phyloP scores from a whole-genome alignment of 805 yeast genomes.

The Saccharomycopsis microspora region DNA sequence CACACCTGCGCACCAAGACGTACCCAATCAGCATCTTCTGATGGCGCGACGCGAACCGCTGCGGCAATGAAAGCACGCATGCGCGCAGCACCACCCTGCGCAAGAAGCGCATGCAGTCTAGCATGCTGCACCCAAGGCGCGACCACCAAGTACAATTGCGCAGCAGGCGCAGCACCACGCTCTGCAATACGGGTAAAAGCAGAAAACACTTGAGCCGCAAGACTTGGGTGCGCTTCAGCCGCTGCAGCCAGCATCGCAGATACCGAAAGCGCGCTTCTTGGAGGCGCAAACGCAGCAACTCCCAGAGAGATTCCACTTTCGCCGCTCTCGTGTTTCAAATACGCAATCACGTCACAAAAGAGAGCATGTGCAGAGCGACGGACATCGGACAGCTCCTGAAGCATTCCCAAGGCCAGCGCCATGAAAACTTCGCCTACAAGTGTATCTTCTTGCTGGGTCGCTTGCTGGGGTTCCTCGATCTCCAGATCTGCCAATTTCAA shows the following conservation, averaged over 20 bases:
- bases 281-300: slow-evolving; percentile 9
- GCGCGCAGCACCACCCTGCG: slow-evolving; percentile 42
- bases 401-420: slow-evolving; percentile 55
- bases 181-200: slow-evolving; percentile 39
- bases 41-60: slow-evolving; percentile 46
- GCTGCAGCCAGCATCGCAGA: slow-evolving; percentile 37
- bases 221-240: slow-evolving; percentile 42
- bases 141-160: slow-evolving; percentile 27
- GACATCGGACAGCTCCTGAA: slow-evolving; percentile 47
- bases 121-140: slow-evolving; percentile 71
- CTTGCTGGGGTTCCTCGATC: slow-evolving; percentile 21
- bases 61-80: slow-evolving; percentile 51
- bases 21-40: slow-evolving; percentile 29
- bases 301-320: slow-evolving; percentile 33
- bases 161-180: not conserved
- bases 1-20: slow-evolving; percentile 52
- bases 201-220: slow-evolving; percentile 44
- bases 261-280: slow-evolving; percentile 7
- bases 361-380: slow-evolving; percentile 54
- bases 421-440: slow-evolving; percentile 53
- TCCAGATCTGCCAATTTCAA: slow-evolving; percentile 11
- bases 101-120: slow-evolving; percentile 25
- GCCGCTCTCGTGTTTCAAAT: slow-evolving; percentile 42
- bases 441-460: slow-evolving; percentile 20
- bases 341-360: slow-evolving; percentile 47